phyloP scores from a whole-genome alignment of 768 basidiomycete species.

The Rhodocollybia butyracea region DNA sequence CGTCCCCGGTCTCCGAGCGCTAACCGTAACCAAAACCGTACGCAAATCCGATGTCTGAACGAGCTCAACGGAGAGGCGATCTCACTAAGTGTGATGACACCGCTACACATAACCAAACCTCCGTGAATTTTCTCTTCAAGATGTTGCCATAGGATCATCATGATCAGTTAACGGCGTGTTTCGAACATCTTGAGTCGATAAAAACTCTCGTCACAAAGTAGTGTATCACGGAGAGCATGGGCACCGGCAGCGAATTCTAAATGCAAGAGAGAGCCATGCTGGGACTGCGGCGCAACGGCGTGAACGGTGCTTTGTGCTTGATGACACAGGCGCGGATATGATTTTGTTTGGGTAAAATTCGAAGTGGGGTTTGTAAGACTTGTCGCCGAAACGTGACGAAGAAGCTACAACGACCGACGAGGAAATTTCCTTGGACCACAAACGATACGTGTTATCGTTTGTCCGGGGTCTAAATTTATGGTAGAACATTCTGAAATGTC shows the following conservation, averaged over 20 bases:
- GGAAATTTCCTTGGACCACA: too few relatives aligned
- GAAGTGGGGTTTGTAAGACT: too few relatives aligned
- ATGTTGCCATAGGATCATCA: constrained; percentile 17
- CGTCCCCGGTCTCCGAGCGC: constrained; percentile 11
- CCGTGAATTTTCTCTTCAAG: constrained; percentile 13
- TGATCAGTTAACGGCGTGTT: constrained; percentile 14
- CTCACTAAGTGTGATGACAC: constrained; percentile 10
- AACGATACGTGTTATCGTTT: too few relatives aligned
- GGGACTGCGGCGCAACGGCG: not conserved
- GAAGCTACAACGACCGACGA: too few relatives aligned
- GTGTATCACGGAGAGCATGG: too few relatives aligned
- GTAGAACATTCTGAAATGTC: too few relatives aligned
- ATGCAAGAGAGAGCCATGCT: not conserved
- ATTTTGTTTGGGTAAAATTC: too few relatives aligned
- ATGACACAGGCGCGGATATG: too few relatives aligned
- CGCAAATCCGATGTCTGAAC: too few relatives aligned
- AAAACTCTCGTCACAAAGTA: not conserved
- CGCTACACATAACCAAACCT: constrained; percentile 12
- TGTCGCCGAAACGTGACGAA: too few relatives aligned
- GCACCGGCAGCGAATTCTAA: not conserved
- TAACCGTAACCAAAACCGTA: constrained; percentile 14
- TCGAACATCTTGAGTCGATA: not conserved
- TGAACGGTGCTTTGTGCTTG: not conserved
- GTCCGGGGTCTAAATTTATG: too few relatives aligned
- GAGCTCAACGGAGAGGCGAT: not conserved